Conservation (phyloP, 1,284 basidiomycete genomes). For the Exobasidium cylindrosporum region DNA sequence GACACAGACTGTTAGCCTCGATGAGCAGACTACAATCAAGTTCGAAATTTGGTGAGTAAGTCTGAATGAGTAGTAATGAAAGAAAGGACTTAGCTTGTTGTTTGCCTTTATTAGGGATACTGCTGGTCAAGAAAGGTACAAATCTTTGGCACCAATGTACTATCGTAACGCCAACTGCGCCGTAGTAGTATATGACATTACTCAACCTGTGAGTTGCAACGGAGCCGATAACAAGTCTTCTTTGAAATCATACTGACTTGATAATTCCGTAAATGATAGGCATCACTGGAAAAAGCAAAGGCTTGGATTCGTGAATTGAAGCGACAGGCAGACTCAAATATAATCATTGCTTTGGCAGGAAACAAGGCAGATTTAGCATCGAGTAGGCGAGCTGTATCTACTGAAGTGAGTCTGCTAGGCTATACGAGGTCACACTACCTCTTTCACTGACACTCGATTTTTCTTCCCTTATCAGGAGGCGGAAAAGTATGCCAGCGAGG, state of each 20-base stretch:
- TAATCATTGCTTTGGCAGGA: slow-evolving; percentile 77
- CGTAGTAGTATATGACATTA: slow-evolving; percentile 53
- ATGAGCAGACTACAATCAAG: slow-evolving; percentile 86
- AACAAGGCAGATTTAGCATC: slow-evolving; percentile 84
- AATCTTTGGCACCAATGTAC: slow-evolving; percentile 55
- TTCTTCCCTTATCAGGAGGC: slow-evolving; percentile 57
- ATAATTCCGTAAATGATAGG: too few species aligned
- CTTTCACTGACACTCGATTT: slow-evolving; percentile 3
- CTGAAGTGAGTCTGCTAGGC: slow-evolving; percentile 20
- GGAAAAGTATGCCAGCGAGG: slow-evolving; percentile 88
- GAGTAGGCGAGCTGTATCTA: slow-evolving; percentile 57
- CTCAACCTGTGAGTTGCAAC: slow-evolving; percentile 39
- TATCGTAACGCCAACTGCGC: slow-evolving; percentile 55
- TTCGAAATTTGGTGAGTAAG: slow-evolving; percentile 84
- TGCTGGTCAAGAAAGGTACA: slow-evolving; percentile 84
- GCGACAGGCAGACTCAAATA: slow-evolving; percentile 93
- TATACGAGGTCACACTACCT: not conserved
- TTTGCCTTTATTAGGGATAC: slow-evolving; percentile 57
- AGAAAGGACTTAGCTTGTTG: too few species aligned
- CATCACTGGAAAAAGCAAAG: slow-evolving; percentile 86
- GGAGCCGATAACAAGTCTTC: too few species aligned
- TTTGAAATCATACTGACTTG: not conserved
- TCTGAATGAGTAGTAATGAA: too few species aligned
- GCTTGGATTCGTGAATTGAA: slow-evolving; percentile 95
- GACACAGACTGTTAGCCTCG: slow-evolving; percentile 87